A percentile compares a stretch with the other conserved stretches of the same genome.
These are phyloP conservation scores for Hypericum perforatum DNA, from an alignment of 345 rosid species.

Conservation along the genomic window DNA sequence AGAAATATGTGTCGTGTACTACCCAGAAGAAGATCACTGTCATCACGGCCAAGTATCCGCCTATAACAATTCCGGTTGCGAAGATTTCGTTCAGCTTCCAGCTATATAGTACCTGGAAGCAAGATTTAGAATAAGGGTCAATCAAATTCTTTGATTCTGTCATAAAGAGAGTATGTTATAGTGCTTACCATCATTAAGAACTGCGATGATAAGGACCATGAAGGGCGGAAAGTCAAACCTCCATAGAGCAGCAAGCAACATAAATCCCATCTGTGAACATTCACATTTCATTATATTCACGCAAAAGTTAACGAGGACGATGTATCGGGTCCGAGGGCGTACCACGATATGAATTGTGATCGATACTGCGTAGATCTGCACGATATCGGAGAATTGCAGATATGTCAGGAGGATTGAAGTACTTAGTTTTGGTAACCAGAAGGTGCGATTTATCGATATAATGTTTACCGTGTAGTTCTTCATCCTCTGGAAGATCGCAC, in stretches of 20 bases:
- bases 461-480: slow-evolving; percentile 48
- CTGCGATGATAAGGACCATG: slow-evolving; percentile 81
- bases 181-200: slow-evolving; percentile 58
- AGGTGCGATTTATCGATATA: not conserved
- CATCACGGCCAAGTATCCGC: slow-evolving; percentile 61
- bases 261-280: slow-evolving; percentile 50
- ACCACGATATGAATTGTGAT: slow-evolving; percentile 85
- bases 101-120: slow-evolving; percentile 72
- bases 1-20: slow-evolving; percentile 57
- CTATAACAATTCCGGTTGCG: slow-evolving; percentile 74
- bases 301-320: too few relatives aligned
- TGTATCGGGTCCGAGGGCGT: slow-evolving; percentile 9
- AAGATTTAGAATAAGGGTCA: too few relatives aligned
- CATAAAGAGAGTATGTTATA: not conserved
- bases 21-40: slow-evolving; percentile 64
- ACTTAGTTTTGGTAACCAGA: not conserved
- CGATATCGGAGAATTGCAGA: not conserved
- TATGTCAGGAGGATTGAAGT: not conserved
- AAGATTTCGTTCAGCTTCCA: slow-evolving; percentile 92
- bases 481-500: slow-evolving; percentile 61
- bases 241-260: slow-evolving; percentile 64
- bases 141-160: too few relatives aligned
- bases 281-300: too few relatives aligned
- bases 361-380: slow-evolving; percentile 72
- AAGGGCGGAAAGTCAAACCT: slow-evolving; percentile 73